These are phyloP conservation scores for Ceratocystis ficicola DNA, from an alignment of 2,329 filamentous ascomycete species.

Conservation along the genomic window DNA sequence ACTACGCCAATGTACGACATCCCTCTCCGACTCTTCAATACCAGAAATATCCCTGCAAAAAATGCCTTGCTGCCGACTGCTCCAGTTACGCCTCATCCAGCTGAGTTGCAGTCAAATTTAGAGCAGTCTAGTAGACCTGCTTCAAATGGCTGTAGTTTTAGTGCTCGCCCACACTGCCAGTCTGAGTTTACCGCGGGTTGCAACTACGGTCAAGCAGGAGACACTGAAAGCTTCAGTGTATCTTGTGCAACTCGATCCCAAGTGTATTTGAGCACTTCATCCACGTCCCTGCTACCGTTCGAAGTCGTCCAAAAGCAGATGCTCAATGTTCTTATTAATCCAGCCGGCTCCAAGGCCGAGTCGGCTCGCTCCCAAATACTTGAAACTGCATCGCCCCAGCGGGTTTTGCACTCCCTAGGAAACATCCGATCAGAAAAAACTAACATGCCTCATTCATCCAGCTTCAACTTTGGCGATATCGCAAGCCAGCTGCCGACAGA, in stretches of 20 bases:
- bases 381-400: slow-evolving; percentile 7
- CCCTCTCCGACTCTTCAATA: background rate
- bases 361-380: slow-evolving; percentile 6
- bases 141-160: background rate
- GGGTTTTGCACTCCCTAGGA: background rate
- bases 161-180: background rate
- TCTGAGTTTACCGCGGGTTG: background rate
- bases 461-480: slow-evolving; percentile 17
- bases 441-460: slow-evolving; percentile 11
- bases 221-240: background rate
- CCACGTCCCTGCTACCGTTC: slow-evolving; percentile 1
- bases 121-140: background rate
- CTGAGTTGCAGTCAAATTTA: background rate
- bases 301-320: slow-evolving; percentile 13
- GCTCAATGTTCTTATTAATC: background rate
- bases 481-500: slow-evolving; percentile 17
- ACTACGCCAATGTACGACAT: slow-evolving; percentile 17
- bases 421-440: slow-evolving; percentile 1
- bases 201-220: background rate
- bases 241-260: background rate
- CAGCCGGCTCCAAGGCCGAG: slow-evolving; percentile 3
- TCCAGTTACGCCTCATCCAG: background rate
- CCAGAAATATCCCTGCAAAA: background rate
- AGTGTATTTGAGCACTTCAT: background rate
- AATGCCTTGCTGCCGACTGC: background rate